Evolutionary conservation across 345 rosid genomes (phyloP).

Genomic region (Populus pruinosa): DNA sequence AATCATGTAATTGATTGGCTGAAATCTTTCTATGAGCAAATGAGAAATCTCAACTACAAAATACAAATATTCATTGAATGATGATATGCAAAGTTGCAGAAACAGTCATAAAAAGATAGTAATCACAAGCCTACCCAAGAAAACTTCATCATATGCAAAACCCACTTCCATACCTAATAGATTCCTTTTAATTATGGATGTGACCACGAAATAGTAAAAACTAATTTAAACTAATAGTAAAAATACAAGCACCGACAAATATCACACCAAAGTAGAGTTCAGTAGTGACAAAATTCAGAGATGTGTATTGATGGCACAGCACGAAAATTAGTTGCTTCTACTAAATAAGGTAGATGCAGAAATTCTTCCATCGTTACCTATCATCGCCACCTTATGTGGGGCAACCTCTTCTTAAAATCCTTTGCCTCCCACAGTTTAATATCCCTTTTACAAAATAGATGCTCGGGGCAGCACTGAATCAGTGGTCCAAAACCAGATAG

Average conservation of each 20-base stretch:
- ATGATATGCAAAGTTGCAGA: neutral
- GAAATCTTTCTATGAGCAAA: no score
- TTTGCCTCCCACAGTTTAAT: neutral
- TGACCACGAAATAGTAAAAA: neutral
- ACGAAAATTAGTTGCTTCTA: neutral
- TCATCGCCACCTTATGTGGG: neutral
- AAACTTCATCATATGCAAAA: neutral
- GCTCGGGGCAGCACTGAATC: neutral
- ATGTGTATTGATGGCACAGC: neutral
- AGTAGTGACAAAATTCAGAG: neutral
- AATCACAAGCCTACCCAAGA: neutral
- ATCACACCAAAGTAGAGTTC: neutral
- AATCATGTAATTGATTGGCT: no score
- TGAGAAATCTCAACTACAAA: no score
- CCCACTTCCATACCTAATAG: neutral
- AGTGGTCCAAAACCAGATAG: no score
- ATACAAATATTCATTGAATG: neutral
- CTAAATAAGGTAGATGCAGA: neutral
- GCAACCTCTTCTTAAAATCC: conserved; percentile 7
- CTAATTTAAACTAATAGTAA: neutral
- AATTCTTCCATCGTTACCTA: neutral
- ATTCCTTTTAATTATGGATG: neutral
- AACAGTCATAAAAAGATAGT: neutral
- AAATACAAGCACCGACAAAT: neutral
- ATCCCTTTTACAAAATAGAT: neutral